Base-by-base conservation (phyloP, 176 grass and related monocot genomes). In the Areca catechu region DNA sequence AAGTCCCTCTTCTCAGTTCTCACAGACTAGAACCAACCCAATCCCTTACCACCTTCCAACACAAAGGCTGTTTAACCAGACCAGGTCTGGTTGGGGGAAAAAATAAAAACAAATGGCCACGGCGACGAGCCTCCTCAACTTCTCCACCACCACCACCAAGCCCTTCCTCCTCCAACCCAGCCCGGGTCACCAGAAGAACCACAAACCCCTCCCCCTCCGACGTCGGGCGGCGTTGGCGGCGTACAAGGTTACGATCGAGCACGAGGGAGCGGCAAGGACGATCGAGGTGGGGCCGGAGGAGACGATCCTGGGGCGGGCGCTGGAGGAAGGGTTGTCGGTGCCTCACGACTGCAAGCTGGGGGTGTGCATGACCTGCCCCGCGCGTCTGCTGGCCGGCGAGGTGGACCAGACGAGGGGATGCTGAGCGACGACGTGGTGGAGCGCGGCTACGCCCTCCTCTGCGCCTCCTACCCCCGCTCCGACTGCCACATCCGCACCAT, bases 321-420 rank as follows among this genome's bases (percentile, higher is more conserved):
- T 96, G 62, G 92, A 90, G 16, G 92, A 97, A 62, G 92, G 92
- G 18, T 62, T 97, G 61, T 71, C 61, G 16, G 80, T 97, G 60
- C 83, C 92, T 20, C 92, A 97, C 65, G 92, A 97, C 83, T 97
- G 92, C 77, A 90, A 97, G 86, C 86, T 91, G 5, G 86, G 92
- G 3, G 92, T 97, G 25, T 97, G 92, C 80, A 97, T 97, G 92
- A 91, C 92, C 7, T 97, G 92, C 71, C 92, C 92, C 0, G 92
- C 92, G 5, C 80, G 83, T 3, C 83, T 97, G 5, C 49, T 97
- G 51, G 64, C 79, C 51, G 92, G 92, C 14, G 54, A 54, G 47
- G 92, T 90, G 66, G 92, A 97, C 77, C 92, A 97, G 86, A 85
- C 75, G 86, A 97, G 50, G 86, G 92, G 52, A 97, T 97, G 92